These are phyloP conservation scores for Phlebopus sp. DNA, from an alignment of 1,284 basidiomycete species.

Conservation along the genomic window DNA sequence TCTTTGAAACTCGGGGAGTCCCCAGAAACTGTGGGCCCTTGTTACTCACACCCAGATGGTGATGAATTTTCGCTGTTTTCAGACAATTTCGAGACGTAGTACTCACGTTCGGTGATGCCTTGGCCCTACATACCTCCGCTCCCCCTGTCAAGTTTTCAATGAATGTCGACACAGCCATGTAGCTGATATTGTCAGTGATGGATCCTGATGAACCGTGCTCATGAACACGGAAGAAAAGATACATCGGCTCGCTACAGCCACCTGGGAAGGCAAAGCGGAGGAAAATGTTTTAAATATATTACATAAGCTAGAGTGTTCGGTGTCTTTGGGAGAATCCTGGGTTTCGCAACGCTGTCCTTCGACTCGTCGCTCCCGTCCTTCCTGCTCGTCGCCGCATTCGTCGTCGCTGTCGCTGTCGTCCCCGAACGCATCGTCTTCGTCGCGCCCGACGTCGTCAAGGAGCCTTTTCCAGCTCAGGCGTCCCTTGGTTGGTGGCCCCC, in stretches of 20 bases:
- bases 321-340: constrained; percentile 36
- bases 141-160: no score
- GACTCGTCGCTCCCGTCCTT: constrained; percentile 28
- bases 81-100: no score
- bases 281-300: constrained; percentile 4
- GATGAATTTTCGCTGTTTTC: not conserved
- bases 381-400: constrained; percentile 21
- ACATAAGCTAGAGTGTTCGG: constrained; percentile 21
- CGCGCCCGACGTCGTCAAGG: constrained; percentile 22
- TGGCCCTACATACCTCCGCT: no score
- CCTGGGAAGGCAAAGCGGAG: no score
- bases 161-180: no score
- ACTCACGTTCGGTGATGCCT: no score
- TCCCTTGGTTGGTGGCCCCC: constrained; percentile 9
- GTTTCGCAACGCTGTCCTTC: constrained; percentile 34
- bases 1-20: not conserved
- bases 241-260: no score
- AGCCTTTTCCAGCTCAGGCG: constrained; percentile 8
- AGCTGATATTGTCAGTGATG: no score
- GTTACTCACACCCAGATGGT: not conserved
- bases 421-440: constrained; percentile 24
- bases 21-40: not conserved
- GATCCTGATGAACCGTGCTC: no score
- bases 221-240: no score
- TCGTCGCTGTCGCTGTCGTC: constrained; percentile 18